A percentile compares a stretch with the other conserved stretches of the same genome.
Conservation (phyloP, 805 yeast genomes). For the Starmerella potacharoeniae region DNA sequence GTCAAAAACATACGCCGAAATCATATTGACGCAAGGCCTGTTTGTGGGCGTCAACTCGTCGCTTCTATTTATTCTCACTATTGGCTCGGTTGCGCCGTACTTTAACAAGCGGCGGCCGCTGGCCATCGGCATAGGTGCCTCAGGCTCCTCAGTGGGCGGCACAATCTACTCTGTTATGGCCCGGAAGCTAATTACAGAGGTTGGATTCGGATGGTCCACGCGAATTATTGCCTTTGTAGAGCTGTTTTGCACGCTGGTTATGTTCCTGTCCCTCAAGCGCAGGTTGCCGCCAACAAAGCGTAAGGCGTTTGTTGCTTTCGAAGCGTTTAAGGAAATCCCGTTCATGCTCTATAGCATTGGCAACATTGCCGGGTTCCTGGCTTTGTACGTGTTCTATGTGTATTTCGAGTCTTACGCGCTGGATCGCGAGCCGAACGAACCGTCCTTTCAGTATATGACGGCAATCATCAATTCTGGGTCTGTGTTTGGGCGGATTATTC, state of each 20-base stretch:
- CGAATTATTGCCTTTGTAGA: conserved; percentile 39
- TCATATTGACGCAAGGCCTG: conserved; percentile 42
- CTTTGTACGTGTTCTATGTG: conserved; percentile 28
- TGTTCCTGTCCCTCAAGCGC: conserved; percentile 23
- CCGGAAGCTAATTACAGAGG: conserved; percentile 31
- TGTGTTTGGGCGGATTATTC: conserved; percentile 39
- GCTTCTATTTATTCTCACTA: conserved; percentile 35
- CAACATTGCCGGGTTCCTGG: conserved; percentile 25
- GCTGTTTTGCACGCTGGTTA: conserved; percentile 23
- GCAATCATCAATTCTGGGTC: conserved; percentile 32
- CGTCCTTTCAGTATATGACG: conserved; percentile 25
- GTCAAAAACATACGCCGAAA: conserved; percentile 38
- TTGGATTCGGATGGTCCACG: conserved; percentile 47
- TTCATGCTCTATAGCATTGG: conserved; percentile 23
- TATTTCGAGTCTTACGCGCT: conserved; percentile 28
- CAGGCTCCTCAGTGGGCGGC: conserved; percentile 45
- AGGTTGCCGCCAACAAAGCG: conserved; percentile 26
- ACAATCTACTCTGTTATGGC: conserved; percentile 39
- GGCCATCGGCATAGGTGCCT: conserved; percentile 38
- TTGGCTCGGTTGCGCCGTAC: conserved; percentile 38
- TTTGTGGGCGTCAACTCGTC: conserved; percentile 38
- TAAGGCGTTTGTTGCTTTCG: conserved; percentile 22
- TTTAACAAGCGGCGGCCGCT: conserved; percentile 35
- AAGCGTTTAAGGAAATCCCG: conserved; percentile 24
- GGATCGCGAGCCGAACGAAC: conserved; percentile 17